phyloP scores from a whole-genome alignment of 2,329 filamentous ascomycete species.

The Penicillium sp. region DNA sequence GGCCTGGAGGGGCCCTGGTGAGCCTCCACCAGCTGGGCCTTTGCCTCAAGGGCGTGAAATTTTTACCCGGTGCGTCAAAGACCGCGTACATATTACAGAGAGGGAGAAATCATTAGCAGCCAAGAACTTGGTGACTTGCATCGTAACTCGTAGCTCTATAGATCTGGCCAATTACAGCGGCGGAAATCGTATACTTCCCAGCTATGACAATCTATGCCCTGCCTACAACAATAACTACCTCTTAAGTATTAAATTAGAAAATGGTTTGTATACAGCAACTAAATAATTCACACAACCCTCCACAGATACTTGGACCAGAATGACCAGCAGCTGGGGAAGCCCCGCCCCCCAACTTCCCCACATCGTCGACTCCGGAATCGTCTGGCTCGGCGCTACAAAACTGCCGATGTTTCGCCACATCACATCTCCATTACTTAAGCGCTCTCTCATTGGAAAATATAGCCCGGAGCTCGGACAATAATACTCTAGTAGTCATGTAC shows the following conservation, averaged over 20 bases:
- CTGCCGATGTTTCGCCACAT: conserved; percentile 1
- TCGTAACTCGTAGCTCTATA: background rate
- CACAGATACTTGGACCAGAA: background rate
- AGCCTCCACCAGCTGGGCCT: background rate
- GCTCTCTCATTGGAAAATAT: background rate
- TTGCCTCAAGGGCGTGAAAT: background rate
- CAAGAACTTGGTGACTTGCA: background rate
- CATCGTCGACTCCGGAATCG: background rate
- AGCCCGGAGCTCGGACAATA: background rate
- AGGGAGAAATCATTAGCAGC: conserved; percentile 3
- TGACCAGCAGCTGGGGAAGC: background rate
- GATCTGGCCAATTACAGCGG: background rate
- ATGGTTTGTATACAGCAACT: too few species aligned
- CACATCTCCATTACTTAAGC: background rate
- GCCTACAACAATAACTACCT: too few species aligned
- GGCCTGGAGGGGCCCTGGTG: background rate
- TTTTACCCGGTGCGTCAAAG: background rate
- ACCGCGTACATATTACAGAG: background rate
- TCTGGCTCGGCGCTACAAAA: background rate
- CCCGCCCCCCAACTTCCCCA: conserved; percentile 1
- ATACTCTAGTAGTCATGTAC: too few species aligned
- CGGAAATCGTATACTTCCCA: too few species aligned
- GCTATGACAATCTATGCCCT: too few species aligned
- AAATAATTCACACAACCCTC: too few species aligned
- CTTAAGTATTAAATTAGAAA: too few species aligned